Percentiles rank a stretch among this genome's conserved stretches.
Evolutionary conservation across 2,329 filamentous ascomycete genomes (phyloP).

Genomic region (Dactylellina drechsleri): DNA sequence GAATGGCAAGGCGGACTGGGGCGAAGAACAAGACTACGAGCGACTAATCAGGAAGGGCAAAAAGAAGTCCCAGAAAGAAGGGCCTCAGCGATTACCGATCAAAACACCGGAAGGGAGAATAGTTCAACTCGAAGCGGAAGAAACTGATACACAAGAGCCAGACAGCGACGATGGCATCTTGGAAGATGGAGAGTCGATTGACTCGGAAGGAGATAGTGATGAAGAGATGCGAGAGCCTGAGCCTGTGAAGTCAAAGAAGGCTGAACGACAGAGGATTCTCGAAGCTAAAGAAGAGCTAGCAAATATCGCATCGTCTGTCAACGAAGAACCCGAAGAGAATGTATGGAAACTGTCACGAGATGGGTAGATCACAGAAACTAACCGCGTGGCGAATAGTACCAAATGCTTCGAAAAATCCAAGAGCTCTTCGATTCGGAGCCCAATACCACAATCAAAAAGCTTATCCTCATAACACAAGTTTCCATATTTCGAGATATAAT

Average conservation of each 20-base stretch:
- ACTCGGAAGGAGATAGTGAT: slow-evolving; percentile 29
- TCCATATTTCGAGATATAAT: slow-evolving; percentile 96
- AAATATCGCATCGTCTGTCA: slow-evolving; percentile 79
- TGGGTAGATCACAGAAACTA: neutral
- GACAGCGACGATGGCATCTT: slow-evolving; percentile 24
- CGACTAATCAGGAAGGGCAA: slow-evolving; percentile 65
- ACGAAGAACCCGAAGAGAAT: slow-evolving; percentile 93
- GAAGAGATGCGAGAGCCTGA: slow-evolving; percentile 61
- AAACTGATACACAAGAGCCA: slow-evolving; percentile 6
- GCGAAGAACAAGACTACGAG: slow-evolving; percentile 54
- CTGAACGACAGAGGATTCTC: slow-evolving; percentile 80
- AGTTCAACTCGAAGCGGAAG: slow-evolving; percentile 65
- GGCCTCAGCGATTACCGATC: slow-evolving; percentile 81
- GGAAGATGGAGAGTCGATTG: slow-evolving; percentile 1
- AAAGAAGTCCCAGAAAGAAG: slow-evolving; percentile 69
- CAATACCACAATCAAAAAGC: slow-evolving; percentile 80
- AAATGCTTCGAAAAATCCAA: slow-evolving; percentile 48
- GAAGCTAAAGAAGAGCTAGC: slow-evolving; percentile 93
- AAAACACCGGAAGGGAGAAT: slow-evolving; percentile 81
- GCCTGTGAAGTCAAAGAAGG: slow-evolving; percentile 71
- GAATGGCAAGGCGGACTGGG: slow-evolving; percentile 49
- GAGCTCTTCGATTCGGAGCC: slow-evolving; percentile 56
- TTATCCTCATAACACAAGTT: slow-evolving; percentile 85
- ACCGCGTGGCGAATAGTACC: slow-evolving; percentile 12
- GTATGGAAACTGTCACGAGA: slow-evolving; percentile 64